Evolutionary conservation across 148 eudicot genomes (phyloP).

Genomic region (Agrostemma githago): DNA sequence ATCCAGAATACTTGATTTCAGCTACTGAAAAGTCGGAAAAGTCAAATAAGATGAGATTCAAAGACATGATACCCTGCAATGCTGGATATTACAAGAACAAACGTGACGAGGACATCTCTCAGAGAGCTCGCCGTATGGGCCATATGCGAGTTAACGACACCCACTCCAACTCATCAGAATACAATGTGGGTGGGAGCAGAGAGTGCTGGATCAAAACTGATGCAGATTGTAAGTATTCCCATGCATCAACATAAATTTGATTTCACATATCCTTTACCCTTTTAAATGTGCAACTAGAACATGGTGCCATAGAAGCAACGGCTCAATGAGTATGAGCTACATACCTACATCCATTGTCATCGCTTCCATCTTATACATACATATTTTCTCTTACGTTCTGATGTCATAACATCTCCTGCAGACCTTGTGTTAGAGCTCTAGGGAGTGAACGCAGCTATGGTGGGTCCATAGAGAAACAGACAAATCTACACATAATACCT

Average conservation of each 20-base stretch:
- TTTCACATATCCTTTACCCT: not conserved
- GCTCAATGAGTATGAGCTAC: not conserved
- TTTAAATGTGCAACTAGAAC: not conserved
- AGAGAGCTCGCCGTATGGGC: slow-evolving; percentile 27
- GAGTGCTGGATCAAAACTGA: slow-evolving; percentile 83
- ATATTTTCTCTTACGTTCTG: not conserved
- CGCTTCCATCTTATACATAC: not conserved
- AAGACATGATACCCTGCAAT: slow-evolving; percentile 30
- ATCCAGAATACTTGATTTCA: slow-evolving; percentile 57
- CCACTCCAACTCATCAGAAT: slow-evolving; percentile 31
- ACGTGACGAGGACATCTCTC: slow-evolving; percentile 34
- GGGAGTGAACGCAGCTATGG: slow-evolving; percentile 20
- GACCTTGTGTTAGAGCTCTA: slow-evolving; percentile 88
- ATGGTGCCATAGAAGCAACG: no score
- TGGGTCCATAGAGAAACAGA: slow-evolving; percentile 17
- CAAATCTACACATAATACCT: not conserved
- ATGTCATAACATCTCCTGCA: slow-evolving; percentile 25
- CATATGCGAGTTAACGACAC: slow-evolving; percentile 32
- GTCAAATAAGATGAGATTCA: slow-evolving; percentile 31
- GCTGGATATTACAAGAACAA: slow-evolving; percentile 32
- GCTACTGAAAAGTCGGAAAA: slow-evolving; percentile 32
- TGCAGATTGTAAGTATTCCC: slow-evolving; percentile 58
- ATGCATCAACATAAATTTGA: not conserved
- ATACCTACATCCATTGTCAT: not conserved
- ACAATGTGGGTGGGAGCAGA: slow-evolving; percentile 36